Percentiles rank a stretch among this genome's conserved stretches.
Evolutionary conservation across 1,139 yeast genomes (phyloP).

Genomic region (Saccharomyces hybrid): DNA sequence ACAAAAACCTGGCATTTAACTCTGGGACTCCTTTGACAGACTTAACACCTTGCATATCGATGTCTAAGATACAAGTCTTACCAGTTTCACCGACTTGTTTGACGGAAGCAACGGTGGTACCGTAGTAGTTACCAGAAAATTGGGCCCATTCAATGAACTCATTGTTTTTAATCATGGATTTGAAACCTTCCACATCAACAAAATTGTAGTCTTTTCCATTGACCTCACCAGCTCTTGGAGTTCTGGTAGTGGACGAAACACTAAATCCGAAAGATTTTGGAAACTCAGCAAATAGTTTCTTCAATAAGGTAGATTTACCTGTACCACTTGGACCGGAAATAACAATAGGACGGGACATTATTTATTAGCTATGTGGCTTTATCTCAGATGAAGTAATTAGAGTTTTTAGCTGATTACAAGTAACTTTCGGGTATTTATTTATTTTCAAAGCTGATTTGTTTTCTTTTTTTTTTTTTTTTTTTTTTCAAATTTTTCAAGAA

Average conservation of each 20-base stretch:
- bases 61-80: slow-evolving; percentile 80
- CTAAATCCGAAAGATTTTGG: slow-evolving; percentile 90
- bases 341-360: slow-evolving; percentile 67
- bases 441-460: too few species aligned
- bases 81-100: slow-evolving; percentile 47
- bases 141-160: slow-evolving; percentile 97
- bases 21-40: slow-evolving; percentile 68
- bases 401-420: too few species aligned
- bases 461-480: too few species aligned
- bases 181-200: slow-evolving; percentile 68
- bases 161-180: slow-evolving; percentile 58
- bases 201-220: slow-evolving; percentile 89
- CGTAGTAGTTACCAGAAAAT: slow-evolving; percentile 94
- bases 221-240: slow-evolving; percentile 85
- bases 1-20: slow-evolving; percentile 76
- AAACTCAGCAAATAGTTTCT: slow-evolving; percentile 80
- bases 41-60: slow-evolving; percentile 98
- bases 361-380: too few species aligned
- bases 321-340: slow-evolving; percentile 97
- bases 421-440: too few species aligned
- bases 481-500: too few species aligned
- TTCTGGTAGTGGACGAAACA: slow-evolving; percentile 87
- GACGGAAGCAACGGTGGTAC: slow-evolving; percentile 83
- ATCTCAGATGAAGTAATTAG: too few species aligned
- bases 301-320: slow-evolving; percentile 90